Evolutionary conservation across 176 grass and related monocot species (phyloP), one percentile per base, ranked within the genome.

Genomic region (Guadua angustifolia): DNA sequence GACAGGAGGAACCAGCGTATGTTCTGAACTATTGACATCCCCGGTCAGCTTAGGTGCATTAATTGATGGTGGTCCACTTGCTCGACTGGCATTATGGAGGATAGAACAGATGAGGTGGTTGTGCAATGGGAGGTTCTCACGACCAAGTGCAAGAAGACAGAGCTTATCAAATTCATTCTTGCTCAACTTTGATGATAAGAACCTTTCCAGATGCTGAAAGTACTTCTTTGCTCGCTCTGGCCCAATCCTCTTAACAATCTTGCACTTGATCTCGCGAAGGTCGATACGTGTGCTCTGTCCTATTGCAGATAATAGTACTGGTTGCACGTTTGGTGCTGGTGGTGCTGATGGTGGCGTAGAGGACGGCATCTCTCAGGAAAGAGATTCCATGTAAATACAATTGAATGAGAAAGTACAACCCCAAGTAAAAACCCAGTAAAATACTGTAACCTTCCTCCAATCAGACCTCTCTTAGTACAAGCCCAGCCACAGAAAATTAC

Each of bases 161-260:
- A 83, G 80, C 89, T 88, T 94, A 59, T 90, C 91, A 32, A 99
- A 95, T 75, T 99, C 93, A 80, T 78, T 82, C 78, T 94, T 99
- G 78, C 82, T 94, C 74, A 99, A 79, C 71, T 88, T 90, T 73
- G 91, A 86, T 10, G 89, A 89, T 69, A 99, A 89, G 46, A 95
- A 92, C 69, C 79, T 85, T 69, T 94, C 91, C 47, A 99, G 58
- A 57, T 88, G 91, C 43, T 85, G 65, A 86, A 99, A 99, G 56
- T 99, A 99, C n/a, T 69, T 88, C 70, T 61, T 91, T 19, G 88
- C 82, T 52, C 81, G 87, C 35, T 94, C 93, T 49, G 88, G 91
- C 2, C 96, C 96, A 52, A 94, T 83, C 59, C 75, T 84, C 47
- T 91, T 94, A 26, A 77, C 82, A 69, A 99, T 94, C 81, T 80